Evolutionary conservation across 176 grass and related monocot genomes (phyloP).

Genomic region (Olyra latifolia): DNA sequence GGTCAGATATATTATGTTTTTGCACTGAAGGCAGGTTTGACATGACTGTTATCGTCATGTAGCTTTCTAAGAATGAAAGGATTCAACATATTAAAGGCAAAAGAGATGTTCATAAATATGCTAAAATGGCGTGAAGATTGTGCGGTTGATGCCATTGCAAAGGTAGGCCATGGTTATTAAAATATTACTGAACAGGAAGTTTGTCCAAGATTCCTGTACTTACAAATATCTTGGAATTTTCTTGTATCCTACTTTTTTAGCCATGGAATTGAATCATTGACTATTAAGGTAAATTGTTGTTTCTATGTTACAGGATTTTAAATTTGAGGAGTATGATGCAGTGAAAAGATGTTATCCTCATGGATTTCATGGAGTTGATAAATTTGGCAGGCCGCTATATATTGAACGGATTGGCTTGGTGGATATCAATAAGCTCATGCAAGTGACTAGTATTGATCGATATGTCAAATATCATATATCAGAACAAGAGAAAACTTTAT

Average conservation of each 20-base stretch:
- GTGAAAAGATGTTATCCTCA: conserved; percentile 90
- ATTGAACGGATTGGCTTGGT: conserved; percentile 80
- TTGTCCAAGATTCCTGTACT: conserved; percentile 9
- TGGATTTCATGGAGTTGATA: conserved; percentile 96
- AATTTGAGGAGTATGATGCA: conserved; percentile 79
- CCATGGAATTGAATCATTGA: conserved; percentile 24
- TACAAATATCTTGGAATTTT: conserved; percentile 1
- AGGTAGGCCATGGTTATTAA: conserved; percentile 44
- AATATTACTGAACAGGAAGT: background rate
- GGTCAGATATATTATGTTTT: conserved; percentile 9
- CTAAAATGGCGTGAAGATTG: conserved; percentile 91
- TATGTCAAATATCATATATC: conserved; percentile 89
- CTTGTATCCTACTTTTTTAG: background rate
- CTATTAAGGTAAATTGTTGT: conserved; percentile 11
- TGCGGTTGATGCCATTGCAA: conserved; percentile 69
- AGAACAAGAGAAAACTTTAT: conserved; percentile 92
- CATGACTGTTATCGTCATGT: conserved; percentile 23
- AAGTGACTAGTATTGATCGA: conserved; percentile 68
- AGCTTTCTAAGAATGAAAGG: conserved; percentile 93
- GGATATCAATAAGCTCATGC: conserved; percentile 64
- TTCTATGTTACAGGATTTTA: conserved; percentile 67
- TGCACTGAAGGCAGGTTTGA: conserved; percentile 11
- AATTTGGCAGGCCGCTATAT: conserved; percentile 79
- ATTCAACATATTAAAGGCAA: conserved; percentile 70
- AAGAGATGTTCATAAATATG: conserved; percentile 93